phyloP scores from a whole-genome alignment of 495 filamentous ascomycete genomes.

The Astrothelium macrocarpum region DNA sequence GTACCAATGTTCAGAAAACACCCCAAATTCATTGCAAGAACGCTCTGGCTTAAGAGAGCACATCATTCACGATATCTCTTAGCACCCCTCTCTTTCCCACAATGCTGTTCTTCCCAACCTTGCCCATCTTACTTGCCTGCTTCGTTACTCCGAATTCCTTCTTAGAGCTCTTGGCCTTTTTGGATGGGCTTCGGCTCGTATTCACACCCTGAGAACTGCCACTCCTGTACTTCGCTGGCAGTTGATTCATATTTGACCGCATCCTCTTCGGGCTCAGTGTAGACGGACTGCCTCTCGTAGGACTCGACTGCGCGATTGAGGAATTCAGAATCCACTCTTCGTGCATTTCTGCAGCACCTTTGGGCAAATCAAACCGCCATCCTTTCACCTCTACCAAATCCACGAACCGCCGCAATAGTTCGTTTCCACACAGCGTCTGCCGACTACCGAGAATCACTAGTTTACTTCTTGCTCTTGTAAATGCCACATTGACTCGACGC shows the following conservation, averaged over 20 bases:
- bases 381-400: conserved; percentile 57
- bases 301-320: conserved; percentile 1
- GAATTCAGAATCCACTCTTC: conserved; percentile 38
- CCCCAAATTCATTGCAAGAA: too few species aligned
- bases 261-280: conserved; percentile 10
- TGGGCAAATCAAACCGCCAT: conserved; percentile 67
- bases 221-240: conserved; percentile 8
- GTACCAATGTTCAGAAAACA: too few species aligned
- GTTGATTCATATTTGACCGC: background rate
- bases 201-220: conserved; percentile 1
- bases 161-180: conserved; percentile 7
- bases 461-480: conserved; percentile 85
- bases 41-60: conserved; percentile 2
- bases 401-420: conserved; percentile 69
- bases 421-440: conserved; percentile 61
- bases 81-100: conserved; percentile 40
- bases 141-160: conserved; percentile 9
- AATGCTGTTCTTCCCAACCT: conserved; percentile 20
- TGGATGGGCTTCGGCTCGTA: background rate
- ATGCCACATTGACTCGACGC: conserved; percentile 88
- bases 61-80: conserved; percentile 46
- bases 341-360: conserved; percentile 56
- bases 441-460: conserved; percentile 75
- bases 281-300: conserved; percentile 8
- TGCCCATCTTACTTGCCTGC: conserved; percentile 17